phyloP scores from a whole-genome alignment of 192 early-diverging fungal genomes.

The Backusella tarrabulga region DNA sequence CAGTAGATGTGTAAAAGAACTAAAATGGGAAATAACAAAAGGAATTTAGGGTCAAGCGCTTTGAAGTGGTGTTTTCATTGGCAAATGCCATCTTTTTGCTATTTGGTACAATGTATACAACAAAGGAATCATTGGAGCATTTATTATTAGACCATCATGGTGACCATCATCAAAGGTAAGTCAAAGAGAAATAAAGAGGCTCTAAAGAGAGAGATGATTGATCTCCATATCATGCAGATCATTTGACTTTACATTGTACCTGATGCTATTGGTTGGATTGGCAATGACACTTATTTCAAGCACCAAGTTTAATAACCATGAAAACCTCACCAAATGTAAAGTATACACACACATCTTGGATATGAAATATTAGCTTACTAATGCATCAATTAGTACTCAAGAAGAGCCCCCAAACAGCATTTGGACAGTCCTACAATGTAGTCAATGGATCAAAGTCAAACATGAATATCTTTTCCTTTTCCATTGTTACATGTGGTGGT shows the following conservation, averaged over 20 bases:
- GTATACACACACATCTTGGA: neutral
- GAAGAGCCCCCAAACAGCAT: conserved; percentile 11
- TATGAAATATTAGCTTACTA: too few relatives aligned
- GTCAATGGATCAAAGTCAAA: conserved; percentile 17
- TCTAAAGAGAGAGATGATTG: neutral
- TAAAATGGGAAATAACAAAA: neutral
- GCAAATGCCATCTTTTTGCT: conserved; percentile 50
- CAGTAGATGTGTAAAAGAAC: neutral
- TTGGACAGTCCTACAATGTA: conserved; percentile 31
- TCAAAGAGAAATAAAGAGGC: neutral
- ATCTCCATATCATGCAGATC: neutral
- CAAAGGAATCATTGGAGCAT: conserved; percentile 61
- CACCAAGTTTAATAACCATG: conserved; percentile 49
- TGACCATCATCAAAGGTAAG: conserved; percentile 4
- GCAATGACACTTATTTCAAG: conserved; percentile 38
- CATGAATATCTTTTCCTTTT: conserved; percentile 38
- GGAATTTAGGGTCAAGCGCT: conserved; percentile 43
- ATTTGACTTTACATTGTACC: conserved; percentile 14
- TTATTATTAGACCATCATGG: conserved; percentile 48
- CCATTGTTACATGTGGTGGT: conserved; percentile 35
- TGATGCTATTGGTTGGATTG: conserved; percentile 41
- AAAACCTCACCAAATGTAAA: conserved; percentile 46
- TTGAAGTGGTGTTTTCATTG: conserved; percentile 52
- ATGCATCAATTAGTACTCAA: neutral
- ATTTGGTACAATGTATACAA: conserved; percentile 57